Evolutionary conservation across 2,329 filamentous ascomycete genomes (phyloP).

Genomic region (Epichloe bromicola): DNA sequence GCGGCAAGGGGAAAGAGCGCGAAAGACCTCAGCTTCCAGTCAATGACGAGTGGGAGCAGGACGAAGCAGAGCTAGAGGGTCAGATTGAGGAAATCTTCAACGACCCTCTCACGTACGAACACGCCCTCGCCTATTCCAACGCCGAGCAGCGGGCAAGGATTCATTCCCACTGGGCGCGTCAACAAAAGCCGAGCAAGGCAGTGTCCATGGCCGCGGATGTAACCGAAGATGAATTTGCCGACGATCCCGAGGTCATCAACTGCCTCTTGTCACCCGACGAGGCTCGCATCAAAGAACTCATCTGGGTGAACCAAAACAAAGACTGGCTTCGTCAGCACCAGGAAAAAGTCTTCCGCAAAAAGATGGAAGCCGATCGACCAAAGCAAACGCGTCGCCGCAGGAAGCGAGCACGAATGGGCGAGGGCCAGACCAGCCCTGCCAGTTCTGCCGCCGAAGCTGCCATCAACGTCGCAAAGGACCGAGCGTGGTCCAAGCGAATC

Average conservation of each 20-base stretch:
- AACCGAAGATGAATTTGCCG: constrained; percentile 69
- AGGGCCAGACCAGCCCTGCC: constrained; percentile 52
- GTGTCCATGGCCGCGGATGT: constrained; percentile 52
- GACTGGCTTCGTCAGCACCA: constrained; percentile 84
- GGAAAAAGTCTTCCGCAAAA: constrained; percentile 65
- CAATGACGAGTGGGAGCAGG: constrained; percentile 48
- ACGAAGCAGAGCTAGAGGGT: constrained; percentile 52
- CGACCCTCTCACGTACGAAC: constrained; percentile 43
- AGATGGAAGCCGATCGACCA: constrained; percentile 43
- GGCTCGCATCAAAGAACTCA: constrained; percentile 69
- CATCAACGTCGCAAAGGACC: constrained; percentile 51
- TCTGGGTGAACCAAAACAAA: constrained; percentile 93
- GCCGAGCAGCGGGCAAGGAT: constrained; percentile 42
- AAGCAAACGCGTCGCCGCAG: constrained; percentile 45
- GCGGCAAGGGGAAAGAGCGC: constrained; percentile 12
- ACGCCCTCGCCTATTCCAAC: constrained; percentile 44
- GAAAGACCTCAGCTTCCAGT: constrained; percentile 37
- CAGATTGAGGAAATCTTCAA: constrained; percentile 61
- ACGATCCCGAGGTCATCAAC: constrained; percentile 76
- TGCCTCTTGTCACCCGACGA: constrained; percentile 66
- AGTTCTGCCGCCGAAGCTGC: constrained; percentile 58
- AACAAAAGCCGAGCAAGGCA: constrained; percentile 32
- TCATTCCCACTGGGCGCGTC: constrained; percentile 38
- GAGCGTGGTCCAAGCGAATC: constrained; percentile 60
- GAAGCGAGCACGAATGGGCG: constrained; percentile 46